Percentiles rank a stretch among this genome's conserved stretches.
Evolutionary conservation across 2,329 filamentous ascomycete genomes (phyloP).

Genomic region (Trichoderma endophyticum): DNA sequence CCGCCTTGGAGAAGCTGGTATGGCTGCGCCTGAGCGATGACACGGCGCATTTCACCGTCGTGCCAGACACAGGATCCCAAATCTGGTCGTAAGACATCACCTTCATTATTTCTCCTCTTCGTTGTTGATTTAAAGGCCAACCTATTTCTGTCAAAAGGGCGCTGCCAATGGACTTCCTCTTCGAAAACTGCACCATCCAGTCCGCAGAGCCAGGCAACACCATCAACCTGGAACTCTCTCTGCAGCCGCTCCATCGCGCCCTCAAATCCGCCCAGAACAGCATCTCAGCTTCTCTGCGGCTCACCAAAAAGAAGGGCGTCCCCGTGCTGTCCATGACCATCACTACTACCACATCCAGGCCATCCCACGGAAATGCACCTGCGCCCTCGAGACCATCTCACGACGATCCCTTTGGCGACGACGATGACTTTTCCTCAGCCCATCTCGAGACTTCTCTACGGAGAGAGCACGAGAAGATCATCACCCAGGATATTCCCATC

Average conservation of each 20-base stretch:
- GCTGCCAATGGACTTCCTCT: conserved; percentile 75
- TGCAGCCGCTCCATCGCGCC: conserved; percentile 85
- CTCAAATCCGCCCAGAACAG: conserved; percentile 83
- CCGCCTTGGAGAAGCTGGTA: conserved; percentile 73
- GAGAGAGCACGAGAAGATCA: conserved; percentile 80
- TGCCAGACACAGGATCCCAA: conserved; percentile 90
- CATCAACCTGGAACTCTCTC: conserved; percentile 93
- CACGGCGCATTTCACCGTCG: conserved; percentile 88
- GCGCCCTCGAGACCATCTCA: conserved; percentile 30
- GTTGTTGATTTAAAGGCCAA: neutral
- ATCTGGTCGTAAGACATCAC: conserved; percentile 75
- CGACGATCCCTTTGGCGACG: conserved; percentile 40
- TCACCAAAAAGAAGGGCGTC: conserved; percentile 88
- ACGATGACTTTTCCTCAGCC: conserved; percentile 45
- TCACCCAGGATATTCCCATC: conserved; percentile 95
- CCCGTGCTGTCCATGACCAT: conserved; percentile 90
- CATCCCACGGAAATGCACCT: conserved; percentile 35
- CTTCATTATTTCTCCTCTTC: neutral
- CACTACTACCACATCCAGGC: conserved; percentile 63
- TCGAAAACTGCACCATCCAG: conserved; percentile 79
- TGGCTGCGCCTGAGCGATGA: conserved; percentile 89
- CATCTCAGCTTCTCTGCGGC: conserved; percentile 75
- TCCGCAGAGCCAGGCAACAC: conserved; percentile 79
- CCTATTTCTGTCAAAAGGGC: conserved; percentile 39
- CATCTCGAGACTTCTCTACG: conserved; percentile 56